Base-by-base conservation (phyloP, 148 eudicot genomes). In the Dysphania ambrosioides region DNA sequence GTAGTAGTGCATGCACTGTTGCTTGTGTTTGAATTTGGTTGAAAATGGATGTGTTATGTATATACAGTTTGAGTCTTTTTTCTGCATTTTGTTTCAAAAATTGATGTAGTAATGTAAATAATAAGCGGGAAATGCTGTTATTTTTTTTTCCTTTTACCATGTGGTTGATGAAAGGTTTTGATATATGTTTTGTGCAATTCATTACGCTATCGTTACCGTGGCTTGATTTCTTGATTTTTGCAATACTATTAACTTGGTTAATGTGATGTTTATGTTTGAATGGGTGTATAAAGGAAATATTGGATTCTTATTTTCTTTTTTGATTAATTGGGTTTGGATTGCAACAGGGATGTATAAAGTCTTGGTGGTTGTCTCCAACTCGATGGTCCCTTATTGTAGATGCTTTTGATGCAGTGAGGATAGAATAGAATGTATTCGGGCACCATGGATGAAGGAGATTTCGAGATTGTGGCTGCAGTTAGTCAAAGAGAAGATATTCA, bases 361-460 rank as follows among this genome's bases (percentile, higher is more conserved):
- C 26, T 40, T 44, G 21, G 24, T 40, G 55, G 42, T 2, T 2
- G 12, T 47, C 31, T 34, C 40, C 15, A 36, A 66, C 65, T 41
- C 58, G 64, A 41, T 55, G 64, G 32, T 77, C 27, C 10, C 2
- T 10, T 61, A 30, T 61, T 68, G 77, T 68, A 81, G 83, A 77
- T 81, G 74, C 57, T 51, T 68, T 12, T 26, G 40, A 36, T 66
- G 73, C 73, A 80, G 51, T 80, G 57, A 76, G 69, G 69, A 72
- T 57, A 31, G 62, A 66, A 61, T 68, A 59, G 66, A 13, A 72
- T 60, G 59, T 18, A 75, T 38, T 68, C 24, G 30, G 16, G 34
- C 69, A 59, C 1, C 23, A 90, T 92, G 94, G 95, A 91, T 66
- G 92, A 79, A 71, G 84, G 80, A 70, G 72, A 88, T 76, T 79